These are phyloP conservation scores for Termitomyces heimii DNA, from an alignment of 768 basidiomycete genomes.

Conservation along the genomic window DNA sequence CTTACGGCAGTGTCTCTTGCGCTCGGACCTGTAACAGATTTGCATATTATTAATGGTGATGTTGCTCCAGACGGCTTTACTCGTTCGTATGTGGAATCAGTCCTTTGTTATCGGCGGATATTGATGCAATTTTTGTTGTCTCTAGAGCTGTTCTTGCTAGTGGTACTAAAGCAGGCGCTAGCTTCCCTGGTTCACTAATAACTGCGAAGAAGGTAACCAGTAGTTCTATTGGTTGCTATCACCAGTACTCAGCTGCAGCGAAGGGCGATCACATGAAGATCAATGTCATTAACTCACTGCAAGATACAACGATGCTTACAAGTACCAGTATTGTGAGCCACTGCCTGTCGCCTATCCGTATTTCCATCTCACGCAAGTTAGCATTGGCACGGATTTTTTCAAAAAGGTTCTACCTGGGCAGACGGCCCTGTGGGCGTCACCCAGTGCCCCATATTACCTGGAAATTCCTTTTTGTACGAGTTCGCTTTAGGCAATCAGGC, in stretches of 20 bases:
- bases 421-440: not conserved
- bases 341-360: too few relatives aligned
- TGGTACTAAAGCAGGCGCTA: not conserved
- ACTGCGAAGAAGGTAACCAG: not conserved
- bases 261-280: slow-evolving; percentile 2
- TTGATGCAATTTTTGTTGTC: not conserved
- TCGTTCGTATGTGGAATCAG: not conserved
- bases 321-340: not conserved
- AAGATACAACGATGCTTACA: not conserved
- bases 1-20: not conserved
- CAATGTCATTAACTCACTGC: not conserved
- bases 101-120: not conserved
- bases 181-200: not conserved
- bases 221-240: not conserved
- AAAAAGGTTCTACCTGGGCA: not conserved
- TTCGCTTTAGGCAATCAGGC: not conserved
- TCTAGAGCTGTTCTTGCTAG: not conserved
- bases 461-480: not conserved
- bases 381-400: slow-evolving; percentile 5
- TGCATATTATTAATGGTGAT: not conserved
- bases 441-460: slow-evolving; percentile 2
- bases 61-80: not conserved
- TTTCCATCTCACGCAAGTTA: not conserved
- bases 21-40: not conserved
- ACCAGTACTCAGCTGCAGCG: not conserved